Evolutionary conservation across 768 basidiomycete species (phyloP).

Genomic region (Rhizopogon vinicolor): DNA sequence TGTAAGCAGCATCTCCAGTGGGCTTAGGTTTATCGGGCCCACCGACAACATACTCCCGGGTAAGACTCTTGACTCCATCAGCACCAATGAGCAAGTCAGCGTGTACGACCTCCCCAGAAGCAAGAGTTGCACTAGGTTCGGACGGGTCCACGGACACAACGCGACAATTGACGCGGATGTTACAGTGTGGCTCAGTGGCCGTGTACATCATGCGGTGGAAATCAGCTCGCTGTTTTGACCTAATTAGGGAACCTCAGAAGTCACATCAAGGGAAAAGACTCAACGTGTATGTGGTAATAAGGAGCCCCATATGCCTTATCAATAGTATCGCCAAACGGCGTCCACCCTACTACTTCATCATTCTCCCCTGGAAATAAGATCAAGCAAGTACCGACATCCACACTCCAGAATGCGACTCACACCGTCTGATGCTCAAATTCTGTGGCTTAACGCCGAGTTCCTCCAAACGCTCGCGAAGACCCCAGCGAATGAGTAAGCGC

Average conservation of each 20-base stretch:
- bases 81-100: conserved; percentile 47
- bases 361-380: conserved; percentile 18
- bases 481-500: conserved; percentile 47
- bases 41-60: conserved; percentile 47
- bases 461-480: conserved; percentile 37
- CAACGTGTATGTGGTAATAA: conserved; percentile 31
- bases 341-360: conserved; percentile 32
- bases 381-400: neutral
- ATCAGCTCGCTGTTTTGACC: conserved; percentile 36
- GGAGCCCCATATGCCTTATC: conserved; percentile 28
- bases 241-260: neutral
- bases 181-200: conserved; percentile 31
- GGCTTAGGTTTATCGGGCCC: conserved; percentile 39
- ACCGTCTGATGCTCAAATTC: conserved; percentile 38
- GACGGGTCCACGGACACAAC: conserved; percentile 32
- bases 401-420: conserved; percentile 17
- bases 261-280: neutral
- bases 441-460: conserved; percentile 34
- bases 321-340: conserved; percentile 31
- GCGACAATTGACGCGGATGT: conserved; percentile 30
- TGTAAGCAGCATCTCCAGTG: conserved; percentile 64
- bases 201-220: conserved; percentile 36
- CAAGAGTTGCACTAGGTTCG: conserved; percentile 31
- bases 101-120: conserved; percentile 37
- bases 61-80: conserved; percentile 49